These are phyloP conservation scores for Fusarium nelsonii DNA, from an alignment of 2,329 filamentous ascomycete species.

Conservation along the genomic window DNA sequence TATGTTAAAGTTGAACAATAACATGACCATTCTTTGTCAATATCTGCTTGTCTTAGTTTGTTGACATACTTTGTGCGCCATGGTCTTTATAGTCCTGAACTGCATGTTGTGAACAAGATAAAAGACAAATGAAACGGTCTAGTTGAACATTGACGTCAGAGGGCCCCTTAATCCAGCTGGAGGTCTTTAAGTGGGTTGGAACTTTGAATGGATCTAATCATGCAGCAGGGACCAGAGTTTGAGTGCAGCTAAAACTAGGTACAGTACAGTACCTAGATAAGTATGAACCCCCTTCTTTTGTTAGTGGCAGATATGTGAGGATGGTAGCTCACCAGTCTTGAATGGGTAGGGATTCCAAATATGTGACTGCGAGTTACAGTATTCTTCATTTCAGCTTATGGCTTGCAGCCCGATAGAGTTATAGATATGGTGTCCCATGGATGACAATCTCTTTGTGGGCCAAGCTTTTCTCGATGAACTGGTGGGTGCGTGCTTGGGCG, in stretches of 20 bases:
- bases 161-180: slow-evolving; percentile 16
- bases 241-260: background rate
- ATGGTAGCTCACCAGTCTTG: background rate
- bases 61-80: background rate
- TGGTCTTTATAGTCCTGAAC: background rate
- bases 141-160: slow-evolving; percentile 41
- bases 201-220: slow-evolving; percentile 12
- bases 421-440: background rate
- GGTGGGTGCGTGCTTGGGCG: slow-evolving; percentile 3
- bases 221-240: slow-evolving; percentile 8
- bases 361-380: no score
- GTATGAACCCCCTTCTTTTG: background rate
- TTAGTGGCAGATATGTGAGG: background rate
- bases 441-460: background rate
- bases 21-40: slow-evolving; percentile 21
- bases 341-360: background rate
- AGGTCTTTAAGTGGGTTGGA: slow-evolving; percentile 6
- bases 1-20: slow-evolving; percentile 8
- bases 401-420: background rate
- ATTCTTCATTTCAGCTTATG: background rate
- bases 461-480: slow-evolving; percentile 11
- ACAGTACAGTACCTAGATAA: background rate
- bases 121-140: slow-evolving; percentile 5
- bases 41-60: background rate
- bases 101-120: slow-evolving; percentile 8